Evolutionary conservation across 768 basidiomycete genomes (phyloP).

Genomic region (Panellus pusillus): DNA sequence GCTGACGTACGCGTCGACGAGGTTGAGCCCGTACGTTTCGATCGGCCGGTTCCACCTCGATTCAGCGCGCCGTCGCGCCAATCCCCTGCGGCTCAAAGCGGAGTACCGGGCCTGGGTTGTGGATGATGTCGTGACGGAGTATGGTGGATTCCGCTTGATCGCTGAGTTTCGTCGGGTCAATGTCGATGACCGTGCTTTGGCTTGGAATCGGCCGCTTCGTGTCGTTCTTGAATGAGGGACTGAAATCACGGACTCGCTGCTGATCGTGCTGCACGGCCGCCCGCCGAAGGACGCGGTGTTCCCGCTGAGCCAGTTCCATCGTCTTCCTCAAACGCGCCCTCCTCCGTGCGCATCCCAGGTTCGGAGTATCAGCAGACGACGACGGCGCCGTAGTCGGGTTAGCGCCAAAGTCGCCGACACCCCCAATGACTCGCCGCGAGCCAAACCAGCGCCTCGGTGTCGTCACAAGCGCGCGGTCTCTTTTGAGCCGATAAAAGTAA

Average conservation of each 20-base stretch:
- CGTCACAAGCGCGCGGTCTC: constrained; percentile 69
- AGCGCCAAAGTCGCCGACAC: constrained; percentile 32
- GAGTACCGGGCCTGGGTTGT: constrained; percentile 92
- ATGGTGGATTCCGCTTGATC: constrained; percentile 87
- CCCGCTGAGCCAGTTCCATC: too few relatives aligned
- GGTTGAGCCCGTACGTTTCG: constrained; percentile 85
- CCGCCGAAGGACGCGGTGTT: too few relatives aligned
- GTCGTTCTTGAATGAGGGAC: constrained; percentile 38
- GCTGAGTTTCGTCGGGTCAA: constrained; percentile 74
- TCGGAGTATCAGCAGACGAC: constrained; percentile 30
- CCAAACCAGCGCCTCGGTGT: constrained; percentile 79
- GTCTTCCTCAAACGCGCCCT: too few relatives aligned
- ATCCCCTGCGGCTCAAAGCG: constrained; percentile 99
- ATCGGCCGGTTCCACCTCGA: constrained; percentile 86
- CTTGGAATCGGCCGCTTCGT: constrained; percentile 73
- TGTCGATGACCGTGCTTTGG: constrained; percentile 86
- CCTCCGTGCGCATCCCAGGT: too few relatives aligned
- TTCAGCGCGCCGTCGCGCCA: constrained; percentile 86
- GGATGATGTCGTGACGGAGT: constrained; percentile 91
- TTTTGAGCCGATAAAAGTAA: constrained; percentile 84
- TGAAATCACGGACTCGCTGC: constrained; percentile 37
- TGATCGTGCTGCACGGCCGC: too few relatives aligned
- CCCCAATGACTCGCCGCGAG: constrained; percentile 47
- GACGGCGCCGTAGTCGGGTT: constrained; percentile 19
- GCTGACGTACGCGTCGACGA: constrained; percentile 91